Conservation (phyloP, 352 stramenopile species). For the Phytophthora podocarpi region DNA sequence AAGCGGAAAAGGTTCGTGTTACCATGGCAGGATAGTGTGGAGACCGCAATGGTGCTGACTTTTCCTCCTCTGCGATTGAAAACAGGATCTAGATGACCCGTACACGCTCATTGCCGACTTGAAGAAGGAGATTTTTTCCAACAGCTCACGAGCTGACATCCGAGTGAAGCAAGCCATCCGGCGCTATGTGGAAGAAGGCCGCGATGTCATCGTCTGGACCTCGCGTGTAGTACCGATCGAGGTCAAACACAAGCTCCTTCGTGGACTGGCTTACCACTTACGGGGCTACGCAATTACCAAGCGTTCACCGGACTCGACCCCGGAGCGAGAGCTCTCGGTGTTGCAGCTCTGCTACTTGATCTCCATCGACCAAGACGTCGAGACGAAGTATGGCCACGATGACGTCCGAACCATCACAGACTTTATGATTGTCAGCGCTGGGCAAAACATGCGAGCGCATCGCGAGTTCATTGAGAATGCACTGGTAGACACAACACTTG, state of each 20-base stretch:
- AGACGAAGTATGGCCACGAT: not conserved
- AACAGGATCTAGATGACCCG: slow-evolving; percentile 14
- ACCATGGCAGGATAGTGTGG: not conserved
- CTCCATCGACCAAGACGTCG: slow-evolving; percentile 8
- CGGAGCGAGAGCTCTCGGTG: not conserved
- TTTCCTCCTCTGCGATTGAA: not conserved
- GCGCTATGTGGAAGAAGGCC: slow-evolving; percentile 46
- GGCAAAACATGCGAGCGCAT: slow-evolving; percentile 17
- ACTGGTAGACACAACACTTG: slow-evolving; percentile 12
- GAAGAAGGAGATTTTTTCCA: slow-evolving; percentile 43
- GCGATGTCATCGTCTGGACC: slow-evolving; percentile 46
- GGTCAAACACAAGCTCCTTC: slow-evolving; percentile 45
- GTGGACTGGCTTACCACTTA: slow-evolving; percentile 39
- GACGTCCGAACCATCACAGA: slow-evolving; percentile 15
- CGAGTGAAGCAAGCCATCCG: slow-evolving; percentile 51
- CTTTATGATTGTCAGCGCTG: slow-evolving; percentile 18
- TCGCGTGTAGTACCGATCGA: slow-evolving; percentile 37
- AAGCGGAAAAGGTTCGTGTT: slow-evolving; percentile 18
- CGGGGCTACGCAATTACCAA: slow-evolving; percentile 50
- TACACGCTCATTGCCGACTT: slow-evolving; percentile 56
- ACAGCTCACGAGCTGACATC: slow-evolving; percentile 45
- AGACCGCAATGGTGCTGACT: not conserved
- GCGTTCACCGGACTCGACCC: not conserved
- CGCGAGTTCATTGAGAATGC: slow-evolving; percentile 25
- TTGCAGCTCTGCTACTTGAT: slow-evolving; percentile 22